Percentiles rank a stretch among this genome's conserved stretches.
phyloP scores from a whole-genome alignment of 352 stramenopile genomes.

The Pythium angustatum region DNA sequence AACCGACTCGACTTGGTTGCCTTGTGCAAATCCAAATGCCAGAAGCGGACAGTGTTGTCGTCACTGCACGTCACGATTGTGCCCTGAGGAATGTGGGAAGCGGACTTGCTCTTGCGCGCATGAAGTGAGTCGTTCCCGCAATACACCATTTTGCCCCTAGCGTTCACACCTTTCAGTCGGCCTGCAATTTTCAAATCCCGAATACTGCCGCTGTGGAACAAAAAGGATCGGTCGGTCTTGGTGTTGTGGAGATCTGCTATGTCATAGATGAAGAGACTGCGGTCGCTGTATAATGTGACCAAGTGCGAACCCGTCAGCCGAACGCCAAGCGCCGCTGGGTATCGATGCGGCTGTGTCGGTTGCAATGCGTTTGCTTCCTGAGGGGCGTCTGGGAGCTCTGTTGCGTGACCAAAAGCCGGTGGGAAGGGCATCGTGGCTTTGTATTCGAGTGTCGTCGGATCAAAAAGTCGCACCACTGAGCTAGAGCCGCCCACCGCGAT shows the following conservation, averaged over 20 bases:
- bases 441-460: conserved; percentile 74
- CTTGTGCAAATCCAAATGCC: conserved; percentile 81
- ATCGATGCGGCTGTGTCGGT: conserved; percentile 51
- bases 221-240: conserved; percentile 67
- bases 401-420: conserved; percentile 60
- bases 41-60: conserved; percentile 87
- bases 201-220: conserved; percentile 78
- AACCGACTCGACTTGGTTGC: conserved; percentile 28
- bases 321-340: conserved; percentile 57
- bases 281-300: conserved; percentile 75
- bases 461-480: conserved; percentile 70
- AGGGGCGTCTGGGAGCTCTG: conserved; percentile 13
- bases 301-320: conserved; percentile 64
- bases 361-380: conserved; percentile 35
- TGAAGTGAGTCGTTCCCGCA: conserved; percentile 17
- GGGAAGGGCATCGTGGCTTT: conserved; percentile 73
- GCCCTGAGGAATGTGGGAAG: conserved; percentile 50
- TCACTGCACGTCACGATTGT: conserved; percentile 83
- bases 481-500: conserved; percentile 67
- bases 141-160: conserved; percentile 64
- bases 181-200: conserved; percentile 66
- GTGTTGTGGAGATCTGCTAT: conserved; percentile 50
- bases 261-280: conserved; percentile 80
- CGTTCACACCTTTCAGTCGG: conserved; percentile 46
- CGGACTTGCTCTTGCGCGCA: conserved; percentile 13